These are phyloP conservation scores for Nakazawaea ishiwadae DNA, from an alignment of 805 yeast genomes.

Conservation along the genomic window DNA sequence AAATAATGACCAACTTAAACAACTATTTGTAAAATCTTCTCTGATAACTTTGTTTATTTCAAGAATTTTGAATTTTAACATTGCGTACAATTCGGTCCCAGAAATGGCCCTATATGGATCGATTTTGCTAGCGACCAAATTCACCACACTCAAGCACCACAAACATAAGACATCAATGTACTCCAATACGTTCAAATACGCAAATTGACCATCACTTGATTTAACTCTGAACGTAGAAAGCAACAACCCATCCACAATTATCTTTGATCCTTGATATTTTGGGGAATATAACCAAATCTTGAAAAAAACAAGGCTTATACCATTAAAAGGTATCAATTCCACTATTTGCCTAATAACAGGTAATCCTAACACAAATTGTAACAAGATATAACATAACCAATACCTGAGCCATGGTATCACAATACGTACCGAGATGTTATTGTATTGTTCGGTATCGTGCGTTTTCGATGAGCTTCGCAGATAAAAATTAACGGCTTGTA, in stretches of 20 bases:
- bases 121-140: neutral
- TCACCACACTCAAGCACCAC: neutral
- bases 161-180: neutral
- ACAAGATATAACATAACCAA: conserved; percentile 5
- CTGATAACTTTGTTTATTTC: neutral
- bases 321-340: neutral
- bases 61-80: neutral
- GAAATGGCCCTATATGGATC: neutral
- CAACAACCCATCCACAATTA: conserved; percentile 1
- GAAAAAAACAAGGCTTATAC: neutral
- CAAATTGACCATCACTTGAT: neutral
- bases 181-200: conserved; percentile 1
- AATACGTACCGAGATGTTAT: neutral
- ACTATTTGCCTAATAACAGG: neutral
- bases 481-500: conserved; percentile 7
- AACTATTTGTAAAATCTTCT: neutral
- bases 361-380: neutral
- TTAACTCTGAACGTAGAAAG: neutral
- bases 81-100: neutral
- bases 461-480: neutral
- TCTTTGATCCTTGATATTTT: conserved; percentile 7
- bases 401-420: conserved; percentile 11
- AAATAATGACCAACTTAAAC: neutral
- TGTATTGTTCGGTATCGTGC: neutral
- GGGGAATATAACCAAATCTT: conserved; percentile 9